These are phyloP conservation scores for Mortierella sp. DNA, from an alignment of 371 early-diverging fungal species.

Conservation along the genomic window DNA sequence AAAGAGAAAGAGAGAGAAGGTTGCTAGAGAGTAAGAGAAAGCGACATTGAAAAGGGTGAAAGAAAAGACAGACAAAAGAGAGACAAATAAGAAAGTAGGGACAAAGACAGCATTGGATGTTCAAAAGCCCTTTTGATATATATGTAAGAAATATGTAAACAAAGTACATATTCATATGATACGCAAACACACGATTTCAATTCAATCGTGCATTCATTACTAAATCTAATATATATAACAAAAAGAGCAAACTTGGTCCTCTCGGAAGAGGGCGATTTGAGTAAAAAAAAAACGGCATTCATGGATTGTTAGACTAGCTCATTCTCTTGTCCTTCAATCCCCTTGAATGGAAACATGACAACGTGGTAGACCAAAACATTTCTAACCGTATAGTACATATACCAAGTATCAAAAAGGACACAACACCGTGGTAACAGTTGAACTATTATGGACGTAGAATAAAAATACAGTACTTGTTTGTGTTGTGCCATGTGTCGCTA, in stretches of 20 bases:
- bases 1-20: background rate
- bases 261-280: conserved; percentile 2
- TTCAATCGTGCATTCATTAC: background rate
- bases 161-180: conserved; percentile 6
- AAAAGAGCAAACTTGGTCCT: background rate
- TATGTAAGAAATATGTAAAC: background rate
- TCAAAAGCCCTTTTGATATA: background rate
- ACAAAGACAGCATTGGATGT: background rate
- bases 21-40: background rate
- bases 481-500: no score
- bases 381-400: no score
- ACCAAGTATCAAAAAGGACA: no score
- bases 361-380: no score
- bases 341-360: no score
- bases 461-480: no score
- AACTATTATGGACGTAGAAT: no score
- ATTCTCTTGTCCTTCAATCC: background rate
- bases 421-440: no score
- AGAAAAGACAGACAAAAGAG: background rate
- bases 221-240: background rate
- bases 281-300: conserved; percentile 7
- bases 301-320: background rate
- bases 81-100: background rate
- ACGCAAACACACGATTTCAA: background rate
- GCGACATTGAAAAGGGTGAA: background rate